Base-by-base conservation (phyloP, 1,139 yeast species). In the Diutina neorugosa region DNA sequence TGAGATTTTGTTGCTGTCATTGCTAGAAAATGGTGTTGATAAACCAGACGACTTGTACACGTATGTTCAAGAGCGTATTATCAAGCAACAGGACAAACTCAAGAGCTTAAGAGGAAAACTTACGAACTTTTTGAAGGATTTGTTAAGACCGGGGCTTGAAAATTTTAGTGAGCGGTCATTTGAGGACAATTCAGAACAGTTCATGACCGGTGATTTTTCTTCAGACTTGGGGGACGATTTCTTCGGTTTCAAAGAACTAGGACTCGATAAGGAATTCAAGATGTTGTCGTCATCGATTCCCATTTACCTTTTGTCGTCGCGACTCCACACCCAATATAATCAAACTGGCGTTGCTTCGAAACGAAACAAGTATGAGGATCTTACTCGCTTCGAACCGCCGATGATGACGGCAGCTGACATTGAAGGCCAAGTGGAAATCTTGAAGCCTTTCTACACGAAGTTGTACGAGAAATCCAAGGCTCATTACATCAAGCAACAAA, bases 161-260 rank as follows among this genome's bases (percentile, higher is more conserved):
- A 74, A 83, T 58, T 69, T 81, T 55, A 84, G 79, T 54, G 98
- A 91, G 62, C 77, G 80, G 55, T 86, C 84, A 60, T 93, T 93
- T 66, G 82, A 74, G 48, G 98, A 93, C 63, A 88, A 90, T 61
- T 86, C 96, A 64, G 98, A 93, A 58, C 96, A 91, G 65, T 93
- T 91, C 62, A 71, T 91, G 60, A 87, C 94, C 20, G 99, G 99
- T 55, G 97, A 90, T 62, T 94, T 93, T 64, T 85, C 96, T 1
- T 86, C 81, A 61, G 96, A 90, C 58, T 72, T 93, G 52, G 98
- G 98, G 14, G 95, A 86, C 60, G 99, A 94, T 68, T 93, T 91
- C 75, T 94, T 94, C 70, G 99, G 99, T 0, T 94, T 94, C 71
- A 86, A 80, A 62, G 98, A 91, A 60, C 74, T 94, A 52, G 98